Base-by-base conservation (phyloP, 352 stramenopile species). In the Pythium insidiosum region DNA sequence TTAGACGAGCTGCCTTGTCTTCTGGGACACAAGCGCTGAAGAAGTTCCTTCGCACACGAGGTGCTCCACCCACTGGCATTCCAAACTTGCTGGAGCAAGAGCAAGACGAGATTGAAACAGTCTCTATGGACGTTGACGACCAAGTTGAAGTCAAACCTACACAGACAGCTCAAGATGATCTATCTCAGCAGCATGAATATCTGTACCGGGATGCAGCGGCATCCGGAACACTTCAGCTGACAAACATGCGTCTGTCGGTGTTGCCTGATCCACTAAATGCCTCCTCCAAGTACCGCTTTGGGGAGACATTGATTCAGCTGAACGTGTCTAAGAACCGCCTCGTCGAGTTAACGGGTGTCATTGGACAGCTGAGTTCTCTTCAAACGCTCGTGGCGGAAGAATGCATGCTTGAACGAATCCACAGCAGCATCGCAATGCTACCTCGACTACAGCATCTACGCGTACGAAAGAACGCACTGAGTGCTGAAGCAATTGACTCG, bases 41-140 rank as follows among this genome's bases (percentile, higher is more conserved):
- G 47, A 93, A 93, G 33, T 90, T 90, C 31, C 43, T 93, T 45
- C 75, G 80, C 6, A 90, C 77, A 15, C 74, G 80, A 21, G 80
- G 77, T 6, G 53, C 58, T 5, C 80, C 80, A 9, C 76, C 79
- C 5, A 47, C 64, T 29, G 71, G 71, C 6, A 68, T 92, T 19
- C n/a, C n/a, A n/a, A 69, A 85, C 1, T 50, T 56, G 0, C 56
- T 85, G 20, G 69, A 86, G 37, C 73, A 85, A 62, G 76, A 88
- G 39, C 63, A 84, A 29, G 68, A 84, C 24, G 79, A 91, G 57
- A 33, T 33, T 13, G 28, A 15, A 33, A 13, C 28, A 9, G 15
- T 13, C 28, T 33, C 28, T 33, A 15, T 9, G 28, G 28, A 33
- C 15, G 28, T 33, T 33, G 57, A 76, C 7, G 19, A 51, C 18